These are phyloP conservation scores for Dictyostelium citrinum DNA, from an alignment of 78 protist genomes.

Conservation along the genomic window DNA sequence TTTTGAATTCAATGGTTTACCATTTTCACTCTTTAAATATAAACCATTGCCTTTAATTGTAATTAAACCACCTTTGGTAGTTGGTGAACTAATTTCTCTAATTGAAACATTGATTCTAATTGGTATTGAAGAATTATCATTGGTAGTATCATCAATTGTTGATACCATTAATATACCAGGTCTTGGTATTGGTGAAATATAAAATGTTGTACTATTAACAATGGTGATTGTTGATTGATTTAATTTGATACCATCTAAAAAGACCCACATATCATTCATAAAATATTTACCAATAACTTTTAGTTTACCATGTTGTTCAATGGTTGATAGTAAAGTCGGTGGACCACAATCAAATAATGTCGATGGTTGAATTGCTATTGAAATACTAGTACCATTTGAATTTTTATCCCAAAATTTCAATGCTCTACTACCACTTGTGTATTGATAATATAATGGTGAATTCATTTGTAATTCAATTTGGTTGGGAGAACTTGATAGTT, in stretches of 20 bases:
- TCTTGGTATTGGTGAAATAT: not conserved
- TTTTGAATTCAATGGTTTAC: not conserved
- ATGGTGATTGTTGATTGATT: not conserved
- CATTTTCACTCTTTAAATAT: not conserved
- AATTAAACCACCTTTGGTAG: not conserved
- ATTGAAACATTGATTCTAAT: not conserved
- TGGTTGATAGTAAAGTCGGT: not conserved
- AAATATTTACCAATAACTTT: not conserved
- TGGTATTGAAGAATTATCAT: not conserved
- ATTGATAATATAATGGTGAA: conserved; percentile 1
- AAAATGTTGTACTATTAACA: not conserved
- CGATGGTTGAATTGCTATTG: not conserved
- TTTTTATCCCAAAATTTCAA: conserved; percentile 15
- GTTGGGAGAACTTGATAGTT: not conserved
- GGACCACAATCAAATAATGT: not conserved
- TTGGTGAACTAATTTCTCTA: not conserved
- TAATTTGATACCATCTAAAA: not conserved
- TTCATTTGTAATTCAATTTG: not conserved
- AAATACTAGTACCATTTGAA: not conserved
- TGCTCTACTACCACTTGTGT: not conserved
- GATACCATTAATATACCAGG: not conserved
- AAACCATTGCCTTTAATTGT: not conserved
- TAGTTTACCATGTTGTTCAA: not conserved
- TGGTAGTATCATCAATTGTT: not conserved
- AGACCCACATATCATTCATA: not conserved